Evolutionary conservation across 2,329 filamentous ascomycete genomes (phyloP).

Genomic region (Dactylonectria macrodidyma): DNA sequence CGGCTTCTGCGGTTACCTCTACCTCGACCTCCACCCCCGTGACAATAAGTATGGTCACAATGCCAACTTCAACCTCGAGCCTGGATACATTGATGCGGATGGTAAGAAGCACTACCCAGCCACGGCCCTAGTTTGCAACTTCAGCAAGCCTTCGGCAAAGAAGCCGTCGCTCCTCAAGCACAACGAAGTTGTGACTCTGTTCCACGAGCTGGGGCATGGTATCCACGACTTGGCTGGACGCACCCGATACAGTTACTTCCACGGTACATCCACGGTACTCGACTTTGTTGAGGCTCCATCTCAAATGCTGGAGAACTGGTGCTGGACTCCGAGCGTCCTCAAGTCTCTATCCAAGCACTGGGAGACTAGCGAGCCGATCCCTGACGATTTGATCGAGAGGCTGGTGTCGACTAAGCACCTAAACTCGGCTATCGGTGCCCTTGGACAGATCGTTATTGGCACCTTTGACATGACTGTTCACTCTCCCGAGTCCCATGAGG

Average conservation of each 20-base stretch:
- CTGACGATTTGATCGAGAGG: conserved; percentile 81
- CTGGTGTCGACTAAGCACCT: conserved; percentile 85
- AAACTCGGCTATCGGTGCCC: conserved; percentile 84
- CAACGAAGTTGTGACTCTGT: conserved; percentile 85
- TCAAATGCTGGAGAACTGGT: conserved; percentile 85
- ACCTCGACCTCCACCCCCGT: conserved; percentile 85
- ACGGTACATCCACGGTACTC: conserved; percentile 75
- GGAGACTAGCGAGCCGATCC: conserved; percentile 77
- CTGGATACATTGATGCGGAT: conserved; percentile 76
- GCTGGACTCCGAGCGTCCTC: conserved; percentile 77
- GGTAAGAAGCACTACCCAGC: conserved; percentile 82
- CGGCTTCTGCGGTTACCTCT: conserved; percentile 85
- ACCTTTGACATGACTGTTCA: conserved; percentile 90
- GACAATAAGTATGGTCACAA: conserved; percentile 89
- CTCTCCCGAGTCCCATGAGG: conserved; percentile 77
- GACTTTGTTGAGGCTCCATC: conserved; percentile 82
- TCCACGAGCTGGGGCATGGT: conserved; percentile 82
- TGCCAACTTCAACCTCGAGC: conserved; percentile 87
- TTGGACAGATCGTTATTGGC: conserved; percentile 84
- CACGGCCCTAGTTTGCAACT: conserved; percentile 88
- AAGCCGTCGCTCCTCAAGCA: conserved; percentile 88
- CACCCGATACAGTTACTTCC: conserved; percentile 75
- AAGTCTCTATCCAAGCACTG: conserved; percentile 81
- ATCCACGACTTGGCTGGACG: conserved; percentile 79
- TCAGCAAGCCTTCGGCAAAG: conserved; percentile 82